Base-by-base conservation (phyloP, 1,139 yeast genomes). In the Barnettozyma hawaiiensis region DNA sequence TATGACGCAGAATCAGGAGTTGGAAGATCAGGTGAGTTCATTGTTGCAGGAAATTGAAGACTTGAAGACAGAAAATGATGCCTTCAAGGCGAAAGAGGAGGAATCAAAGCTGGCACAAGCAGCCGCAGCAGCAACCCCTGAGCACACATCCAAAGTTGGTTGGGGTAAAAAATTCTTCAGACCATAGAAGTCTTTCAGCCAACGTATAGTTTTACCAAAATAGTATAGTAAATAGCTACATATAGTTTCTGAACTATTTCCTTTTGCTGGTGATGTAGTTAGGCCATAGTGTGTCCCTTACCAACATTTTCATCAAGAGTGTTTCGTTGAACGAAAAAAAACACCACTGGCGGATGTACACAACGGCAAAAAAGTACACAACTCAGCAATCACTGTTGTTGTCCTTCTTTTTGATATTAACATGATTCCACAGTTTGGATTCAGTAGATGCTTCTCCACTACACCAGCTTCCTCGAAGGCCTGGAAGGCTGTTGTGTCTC, bases 1-100 rank as follows among this genome's bases (percentile, higher is more conserved):
- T 14, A 76, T 76, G 81, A 75, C 68, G 40, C 66, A 71, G 47
- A 76, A 77, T 47, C 64, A 74, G 47, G 61, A 65, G 29, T 54
- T 75, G 21, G 79, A 75, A 48, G 92, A 84, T 42, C 61, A 62
- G 39, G 46, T 66, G 4, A 53, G 52, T 27, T 49, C 50, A 8
- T 50, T 65, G 31, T 57, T 64, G 42, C 53, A 47, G 22, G 56
- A 59, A 14, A 45, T 63, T 38, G 62, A 57, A 28, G 48, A 47
- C 3, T 43, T 59, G 26, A 56, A 49, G 34, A 41, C 51, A 18
- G 39, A 40, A 27, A 39, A 31, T 26, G 23, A 3, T 27, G 8
- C 12, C 31, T 26, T 15, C 10, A 22, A 15, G 15, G 16, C 7
- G 34, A 24, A 12, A 21, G 21, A 16, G 28, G 40, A 16, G 23